Percentiles rank a stretch among this genome's conserved stretches.
Conservation (phyloP, 352 stramenopile genomes). For the Globisporangium radiosum region DNA sequence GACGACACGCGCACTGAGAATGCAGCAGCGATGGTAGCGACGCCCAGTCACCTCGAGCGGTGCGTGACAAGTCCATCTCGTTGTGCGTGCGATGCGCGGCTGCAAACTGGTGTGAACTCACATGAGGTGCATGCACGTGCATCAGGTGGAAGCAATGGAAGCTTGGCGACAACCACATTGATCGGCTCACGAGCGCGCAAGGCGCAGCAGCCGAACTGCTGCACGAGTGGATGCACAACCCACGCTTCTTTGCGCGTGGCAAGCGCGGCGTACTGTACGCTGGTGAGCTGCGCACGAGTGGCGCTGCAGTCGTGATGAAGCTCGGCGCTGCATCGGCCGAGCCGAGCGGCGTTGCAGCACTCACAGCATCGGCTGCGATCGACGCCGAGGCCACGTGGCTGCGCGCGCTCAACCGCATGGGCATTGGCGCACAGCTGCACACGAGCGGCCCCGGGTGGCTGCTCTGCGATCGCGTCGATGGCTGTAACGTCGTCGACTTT, state of each 20-base stretch:
- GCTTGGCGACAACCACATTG: slow-evolving; percentile 42
- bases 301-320: slow-evolving; percentile 41
- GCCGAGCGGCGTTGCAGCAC: slow-evolving; percentile 11
- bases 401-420: slow-evolving; percentile 48
- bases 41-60: slow-evolving; percentile 39
- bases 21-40: background rate
- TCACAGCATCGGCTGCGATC: slow-evolving; percentile 21
- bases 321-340: slow-evolving; percentile 15
- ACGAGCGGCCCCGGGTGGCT: slow-evolving; percentile 43
- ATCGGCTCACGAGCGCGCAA: slow-evolving; percentile 34
- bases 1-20: too few species aligned
- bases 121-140: too few species aligned
- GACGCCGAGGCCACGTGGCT: slow-evolving; percentile 55
- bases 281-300: slow-evolving; percentile 18
- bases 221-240: slow-evolving; percentile 17
- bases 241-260: slow-evolving; percentile 59
- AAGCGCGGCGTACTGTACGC: slow-evolving; percentile 61
- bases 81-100: too few species aligned
- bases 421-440: slow-evolving; percentile 43
- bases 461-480: slow-evolving; percentile 51
- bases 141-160: slow-evolving; percentile 63
- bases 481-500: slow-evolving; percentile 58
- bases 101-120: too few species aligned
- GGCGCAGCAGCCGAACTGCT: slow-evolving; percentile 15
- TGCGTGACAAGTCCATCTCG: slow-evolving; percentile 3